Base-by-base conservation (phyloP, 2,329 filamentous ascomycete species). In the Zasmidium cellare region DNA sequence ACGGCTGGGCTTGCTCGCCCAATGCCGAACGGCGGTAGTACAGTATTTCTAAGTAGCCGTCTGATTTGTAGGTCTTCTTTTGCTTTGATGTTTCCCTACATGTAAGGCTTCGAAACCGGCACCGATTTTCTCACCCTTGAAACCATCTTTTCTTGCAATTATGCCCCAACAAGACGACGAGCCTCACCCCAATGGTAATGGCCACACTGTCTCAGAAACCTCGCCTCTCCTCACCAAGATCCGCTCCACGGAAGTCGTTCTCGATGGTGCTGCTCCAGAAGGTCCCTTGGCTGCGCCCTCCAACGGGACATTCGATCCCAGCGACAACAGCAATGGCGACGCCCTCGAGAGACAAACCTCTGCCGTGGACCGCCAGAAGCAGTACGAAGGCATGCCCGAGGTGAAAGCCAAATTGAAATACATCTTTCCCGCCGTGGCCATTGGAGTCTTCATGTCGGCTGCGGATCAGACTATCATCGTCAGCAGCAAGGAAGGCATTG, bases 391-490 rank as follows among this genome's bases (percentile, higher is more conserved):
- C 3, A 67, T 79, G 56, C 76, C 79, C 0, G 80, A 82, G 60
- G 76, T 82, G 5, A 77, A 73, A 60, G 77, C 77, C 64, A 74
- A 75, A 52, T 72, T 88, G 69, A 79, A 79, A 55, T 83, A 82
- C 63, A 83, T 88, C 55, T 72, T 87, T 31, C 85, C 85, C 2
- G 84, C 85, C 1, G 73, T 88, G 48, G 82, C 80, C 9, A 80
- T 87, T 53, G 85, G 85, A n/a, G 60, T 92, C 44, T 90, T 90
- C 69, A 79, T 93, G 7, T 82, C 87, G 19, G 87, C 89, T 3
- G 81, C 87, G 51, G 90, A 93, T 69, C 88, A 92, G 72, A 90
- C 90, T 0, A 84, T 92, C 54, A 86, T 90, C 25, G 84, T 92
- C 50, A 85, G 86, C n/a, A 87, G 83, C n/a, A 92, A 92, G 72